Evolutionary conservation across 2,329 filamentous ascomycete species (phyloP).

Genomic region (Sphaerostilbella broomeana): DNA sequence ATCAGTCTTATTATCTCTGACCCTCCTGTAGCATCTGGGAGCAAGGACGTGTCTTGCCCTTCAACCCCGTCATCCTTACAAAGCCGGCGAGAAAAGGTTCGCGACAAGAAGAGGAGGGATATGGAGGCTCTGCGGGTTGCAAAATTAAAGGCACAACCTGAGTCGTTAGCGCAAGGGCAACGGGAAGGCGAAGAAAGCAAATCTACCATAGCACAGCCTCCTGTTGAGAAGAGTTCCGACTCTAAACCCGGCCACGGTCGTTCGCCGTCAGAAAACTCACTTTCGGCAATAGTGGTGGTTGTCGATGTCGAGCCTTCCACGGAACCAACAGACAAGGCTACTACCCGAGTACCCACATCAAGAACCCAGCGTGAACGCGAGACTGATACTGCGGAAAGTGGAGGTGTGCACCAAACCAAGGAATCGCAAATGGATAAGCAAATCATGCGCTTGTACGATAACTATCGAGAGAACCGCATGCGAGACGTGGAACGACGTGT

Average conservation of each 20-base stretch:
- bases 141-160: slow-evolving; percentile 15
- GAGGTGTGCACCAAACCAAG: slow-evolving; percentile 21
- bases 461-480: slow-evolving; percentile 35
- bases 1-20: slow-evolving; percentile 13
- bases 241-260: background rate
- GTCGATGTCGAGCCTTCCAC: slow-evolving; percentile 28
- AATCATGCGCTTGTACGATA: slow-evolving; percentile 33
- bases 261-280: slow-evolving; percentile 12
- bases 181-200: background rate
- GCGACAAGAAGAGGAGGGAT: slow-evolving; percentile 34
- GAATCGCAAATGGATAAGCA: slow-evolving; percentile 26
- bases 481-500: slow-evolving; percentile 43
- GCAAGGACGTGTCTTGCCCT: slow-evolving; percentile 12
- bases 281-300: slow-evolving; percentile 36
- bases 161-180: background rate
- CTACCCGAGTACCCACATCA: slow-evolving; percentile 15
- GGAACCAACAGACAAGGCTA: slow-evolving; percentile 1
- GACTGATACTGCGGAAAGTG: slow-evolving; percentile 15
- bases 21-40: slow-evolving; percentile 15
- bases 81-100: slow-evolving; percentile 33
- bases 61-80: slow-evolving; percentile 19
- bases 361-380: slow-evolving; percentile 19
- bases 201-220: background rate
- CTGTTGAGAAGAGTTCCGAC: background rate
- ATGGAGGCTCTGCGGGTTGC: slow-evolving; percentile 28